Evolutionary conservation across 768 basidiomycete species (phyloP), one percentile per base, ranked within the genome.

Genomic region (Boletellus ananas): DNA sequence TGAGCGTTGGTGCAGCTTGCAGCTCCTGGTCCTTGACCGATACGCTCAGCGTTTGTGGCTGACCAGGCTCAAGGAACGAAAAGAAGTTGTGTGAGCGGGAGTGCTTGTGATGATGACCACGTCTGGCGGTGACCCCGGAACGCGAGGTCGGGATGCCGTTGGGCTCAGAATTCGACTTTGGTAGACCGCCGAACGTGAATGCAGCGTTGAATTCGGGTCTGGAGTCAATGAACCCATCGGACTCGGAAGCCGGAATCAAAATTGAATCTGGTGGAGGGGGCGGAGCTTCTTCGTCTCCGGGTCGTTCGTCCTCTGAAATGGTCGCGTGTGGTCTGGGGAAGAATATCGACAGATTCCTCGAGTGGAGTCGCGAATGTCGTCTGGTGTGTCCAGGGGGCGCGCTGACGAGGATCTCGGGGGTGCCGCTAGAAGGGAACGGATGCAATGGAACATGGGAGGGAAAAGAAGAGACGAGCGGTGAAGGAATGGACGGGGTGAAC

Each of bases 41-140:
- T n/a, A 52, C 43, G 23, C 51, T 34, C 13, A 55, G 31, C 2
- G 35, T 34, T 10, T 21, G 47, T 10, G 17, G 36, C 39, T 51
- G 57, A 8, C 82, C 83, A 1, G 92, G 92, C 58, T 94, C 92
- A 37, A 97, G 84, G 64, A 96, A 96, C 0, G 92, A 93, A 70
- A 95, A 95, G 70, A 96, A 94, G 60, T 90, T 92, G 65, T 96
- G 93, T 1, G 93, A 95, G 11, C 94, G 68, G 0, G 92, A 95
- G 67, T 95, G 94, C 67, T 93, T 92, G 62, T 95, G 94, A 68
- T 96, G 87, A 61, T 92, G 90, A 0, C 90, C 90, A 35, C 87
- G 64, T 63, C 58, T 56, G 54, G 59, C 23, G 54, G 70, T 43
- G 59, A 73, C 51, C 55, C 65, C 48, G 33, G 55, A 35, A 51